Base-by-base conservation (phyloP, 257 asterid genomes). In the Scutellaria baicalensis region DNA sequence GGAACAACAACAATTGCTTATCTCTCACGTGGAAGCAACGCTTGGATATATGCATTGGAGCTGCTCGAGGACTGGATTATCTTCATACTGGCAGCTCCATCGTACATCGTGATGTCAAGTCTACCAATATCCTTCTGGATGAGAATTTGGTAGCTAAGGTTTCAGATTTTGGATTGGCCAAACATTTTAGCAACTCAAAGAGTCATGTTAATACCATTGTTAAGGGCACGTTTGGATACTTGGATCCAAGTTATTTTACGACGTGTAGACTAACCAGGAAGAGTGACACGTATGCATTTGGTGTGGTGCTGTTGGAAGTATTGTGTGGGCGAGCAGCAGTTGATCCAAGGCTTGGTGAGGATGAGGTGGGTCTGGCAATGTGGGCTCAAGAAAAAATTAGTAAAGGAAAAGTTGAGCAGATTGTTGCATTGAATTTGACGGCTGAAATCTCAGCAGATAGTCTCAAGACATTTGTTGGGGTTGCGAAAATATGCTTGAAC, bases 41-140 rank as follows among this genome's bases (percentile, higher is more conserved):
- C 2, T 66, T 69, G 0, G 16, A 27, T 4, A 57, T 69, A 43
- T 69, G 74, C 35, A 57, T 57, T 3, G 74, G 58, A 31, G 66
- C 48, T 0, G 74, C 47, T 8, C 45, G 66, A 16, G 74, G 74
- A 1, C 8, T 69, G 3, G 74, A 69, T 3, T 69, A 67, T 9
- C 72, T 67, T 21, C 72, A 67, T 55, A 20, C 72, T 0, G 72
- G 55, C 23, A 11, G 40, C 73, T 68, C 73, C 3, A 54, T 54
- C 17, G 54, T 68, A 12, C 73, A 68, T 1, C 73, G 73, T 8
- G 73, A 68, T 68, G 73, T 68, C 2, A 68, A 68, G 64, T 55
- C 64, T 5, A 54, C 73, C 0, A 68, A 68, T 2, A 68, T 68
- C 5, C 73, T 40, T 9, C 21, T 66, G 8, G 71, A 66, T 18